Conservation (phyloP, 345 rosid species). For the Brassica nigra region DNA sequence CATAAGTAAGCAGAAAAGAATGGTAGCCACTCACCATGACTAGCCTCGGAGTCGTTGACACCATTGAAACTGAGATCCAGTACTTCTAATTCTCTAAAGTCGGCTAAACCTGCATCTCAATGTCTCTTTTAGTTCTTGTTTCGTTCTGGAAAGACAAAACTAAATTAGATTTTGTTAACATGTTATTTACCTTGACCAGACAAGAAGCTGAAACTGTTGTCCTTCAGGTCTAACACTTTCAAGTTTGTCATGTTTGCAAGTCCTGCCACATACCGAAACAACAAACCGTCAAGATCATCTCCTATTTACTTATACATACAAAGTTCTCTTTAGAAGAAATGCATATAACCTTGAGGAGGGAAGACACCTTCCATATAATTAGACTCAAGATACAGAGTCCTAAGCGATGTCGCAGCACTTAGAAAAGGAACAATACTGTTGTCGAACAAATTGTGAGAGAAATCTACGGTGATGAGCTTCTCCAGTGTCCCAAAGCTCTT, state of each 20-base stretch:
- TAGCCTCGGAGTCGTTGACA: constrained; percentile 11
- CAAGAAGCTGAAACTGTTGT: constrained; percentile 27
- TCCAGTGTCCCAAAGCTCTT: constrained; percentile 14
- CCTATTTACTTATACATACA: neutral
- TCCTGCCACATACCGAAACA: constrained; percentile 1
- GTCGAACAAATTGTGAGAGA: constrained; percentile 20
- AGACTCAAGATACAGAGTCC: constrained; percentile 19
- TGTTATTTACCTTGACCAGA: constrained; percentile 23
- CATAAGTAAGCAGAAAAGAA: neutral
- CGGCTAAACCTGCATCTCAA: constrained; percentile 18
- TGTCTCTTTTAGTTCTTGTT: neutral
- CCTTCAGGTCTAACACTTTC: constrained; percentile 16
- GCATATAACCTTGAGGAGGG: constrained; percentile 21
- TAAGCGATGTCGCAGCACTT: constrained; percentile 21
- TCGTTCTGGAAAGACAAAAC: neutral
- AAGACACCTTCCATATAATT: constrained; percentile 33
- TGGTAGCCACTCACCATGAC: constrained; percentile 16
- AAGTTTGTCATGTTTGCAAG: constrained; percentile 10
- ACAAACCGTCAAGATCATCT: constrained; percentile 12
- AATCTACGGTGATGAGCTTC: constrained; percentile 18
- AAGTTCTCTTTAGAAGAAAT: neutral
- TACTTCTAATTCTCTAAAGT: constrained; percentile 12
- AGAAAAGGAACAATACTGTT: constrained; percentile 27
- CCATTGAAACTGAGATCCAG: constrained; percentile 20
- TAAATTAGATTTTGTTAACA: neutral